phyloP scores from a whole-genome alignment of 2,329 filamentous ascomycete genomes.

The Ceratocystis colombiana region DNA sequence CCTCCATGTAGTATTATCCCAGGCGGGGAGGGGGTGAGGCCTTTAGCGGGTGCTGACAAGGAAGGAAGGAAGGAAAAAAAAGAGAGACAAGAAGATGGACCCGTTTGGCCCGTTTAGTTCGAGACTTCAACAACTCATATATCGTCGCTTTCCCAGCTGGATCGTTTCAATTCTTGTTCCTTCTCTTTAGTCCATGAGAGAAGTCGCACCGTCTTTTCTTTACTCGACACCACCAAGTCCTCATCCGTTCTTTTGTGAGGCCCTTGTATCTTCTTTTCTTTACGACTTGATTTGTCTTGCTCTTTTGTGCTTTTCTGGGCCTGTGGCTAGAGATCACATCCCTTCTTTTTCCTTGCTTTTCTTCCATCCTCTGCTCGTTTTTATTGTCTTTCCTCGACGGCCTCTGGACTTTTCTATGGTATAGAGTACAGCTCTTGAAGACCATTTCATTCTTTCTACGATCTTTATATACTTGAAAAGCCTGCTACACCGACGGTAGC shows the following conservation, averaged over 20 bases:
- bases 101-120: neutral
- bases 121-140: constrained; percentile 14
- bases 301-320: constrained; percentile 6
- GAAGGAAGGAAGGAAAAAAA: neutral
- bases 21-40: constrained; percentile 1
- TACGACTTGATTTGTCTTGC: constrained; percentile 12
- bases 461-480: neutral
- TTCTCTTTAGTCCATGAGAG: neutral
- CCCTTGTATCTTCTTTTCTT: constrained; percentile 12
- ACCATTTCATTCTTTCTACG: constrained; percentile 1
- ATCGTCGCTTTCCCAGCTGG: constrained; percentile 15
- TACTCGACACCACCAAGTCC: constrained; percentile 10
- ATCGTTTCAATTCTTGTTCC: neutral
- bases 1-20: neutral
- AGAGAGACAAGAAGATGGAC: neutral
- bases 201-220: neutral
- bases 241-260: constrained; percentile 8
- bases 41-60: neutral
- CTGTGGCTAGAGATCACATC: constrained; percentile 14
- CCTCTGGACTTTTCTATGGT: neutral
- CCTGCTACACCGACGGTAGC: too few species aligned
- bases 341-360: neutral
- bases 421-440: neutral
- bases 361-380: neutral
- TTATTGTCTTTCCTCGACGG: neutral